phyloP scores from a whole-genome alignment of 1,284 basidiomycete species.

The Austroboletus novae-zelandiae region DNA sequence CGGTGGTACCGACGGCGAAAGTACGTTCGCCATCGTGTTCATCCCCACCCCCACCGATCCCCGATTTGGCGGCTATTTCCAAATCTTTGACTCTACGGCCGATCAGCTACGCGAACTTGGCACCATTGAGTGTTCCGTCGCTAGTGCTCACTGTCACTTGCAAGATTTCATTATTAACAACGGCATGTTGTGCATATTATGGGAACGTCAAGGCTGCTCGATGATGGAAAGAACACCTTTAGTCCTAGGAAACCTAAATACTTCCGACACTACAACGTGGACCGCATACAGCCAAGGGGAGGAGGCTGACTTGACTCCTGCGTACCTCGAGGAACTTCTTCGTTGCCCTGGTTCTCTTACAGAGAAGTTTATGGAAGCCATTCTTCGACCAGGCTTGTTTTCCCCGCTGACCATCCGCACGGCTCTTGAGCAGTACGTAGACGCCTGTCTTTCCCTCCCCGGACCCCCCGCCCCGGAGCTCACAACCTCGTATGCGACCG shows the following conservation, averaged over 20 bases:
- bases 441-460: slow-evolving; percentile 65
- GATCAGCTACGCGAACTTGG: slow-evolving; percentile 58
- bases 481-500: slow-evolving; percentile 56
- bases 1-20: slow-evolving; percentile 40
- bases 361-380: slow-evolving; percentile 76
- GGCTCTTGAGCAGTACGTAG: slow-evolving; percentile 80
- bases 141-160: slow-evolving; percentile 64
- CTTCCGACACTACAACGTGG: slow-evolving; percentile 45
- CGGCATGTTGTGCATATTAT: slow-evolving; percentile 59
- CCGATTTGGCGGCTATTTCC: slow-evolving; percentile 68
- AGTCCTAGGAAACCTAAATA: slow-evolving; percentile 36
- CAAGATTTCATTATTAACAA: slow-evolving; percentile 68
- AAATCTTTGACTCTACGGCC: slow-evolving; percentile 50
- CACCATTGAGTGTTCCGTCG: slow-evolving; percentile 54
- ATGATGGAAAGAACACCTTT: slow-evolving; percentile 58
- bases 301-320: slow-evolving; percentile 78
- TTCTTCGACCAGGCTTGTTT: slow-evolving; percentile 86
- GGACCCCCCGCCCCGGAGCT: slow-evolving; percentile 53
- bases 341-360: slow-evolving; percentile 69
- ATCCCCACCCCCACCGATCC: slow-evolving; percentile 61
- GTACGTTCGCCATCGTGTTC: slow-evolving; percentile 56
- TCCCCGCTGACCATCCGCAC: slow-evolving; percentile 76
- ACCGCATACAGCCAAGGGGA: slow-evolving; percentile 51
- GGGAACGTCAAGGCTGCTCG: slow-evolving; percentile 78
- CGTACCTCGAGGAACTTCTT: slow-evolving; percentile 81